A percentile compares a stretch with the other conserved stretches of the same genome.
Evolutionary conservation across 1,139 yeast genomes (phyloP).

Genomic region (Debaryomyces sp.): DNA sequence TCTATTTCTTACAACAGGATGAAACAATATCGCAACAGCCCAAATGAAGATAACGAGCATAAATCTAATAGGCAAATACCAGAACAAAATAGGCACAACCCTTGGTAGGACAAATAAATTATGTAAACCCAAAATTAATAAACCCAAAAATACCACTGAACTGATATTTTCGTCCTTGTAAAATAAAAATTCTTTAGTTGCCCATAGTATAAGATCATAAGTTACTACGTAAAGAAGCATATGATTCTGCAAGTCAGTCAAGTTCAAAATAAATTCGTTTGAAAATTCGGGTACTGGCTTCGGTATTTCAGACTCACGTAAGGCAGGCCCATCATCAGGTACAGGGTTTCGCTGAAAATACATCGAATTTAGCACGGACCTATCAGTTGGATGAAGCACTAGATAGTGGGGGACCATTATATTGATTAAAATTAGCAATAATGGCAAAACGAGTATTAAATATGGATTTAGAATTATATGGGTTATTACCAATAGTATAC

Average conservation of each 20-base stretch:
- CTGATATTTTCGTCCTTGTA: constrained; percentile 68
- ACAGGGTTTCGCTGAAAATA: constrained; percentile 46
- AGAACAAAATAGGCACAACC: constrained; percentile 29
- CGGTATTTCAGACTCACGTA: constrained; percentile 54
- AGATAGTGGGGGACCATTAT: constrained; percentile 74
- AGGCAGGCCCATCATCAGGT: constrained; percentile 57
- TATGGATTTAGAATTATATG: constrained; percentile 66
- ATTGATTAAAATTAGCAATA: constrained; percentile 53
- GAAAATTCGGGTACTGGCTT: constrained; percentile 80
- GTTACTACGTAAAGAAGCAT: constrained; percentile 68
- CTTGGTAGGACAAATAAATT: constrained; percentile 37
- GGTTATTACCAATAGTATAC: constrained; percentile 56
- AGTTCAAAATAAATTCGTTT: constrained; percentile 73
- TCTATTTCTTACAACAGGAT: constrained; percentile 55
- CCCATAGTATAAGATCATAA: constrained; percentile 58
- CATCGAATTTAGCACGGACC: constrained; percentile 20
- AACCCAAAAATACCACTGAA: constrained; percentile 48
- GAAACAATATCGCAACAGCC: constrained; percentile 49
- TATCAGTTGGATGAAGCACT: constrained; percentile 42
- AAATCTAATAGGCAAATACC: constrained; percentile 34
- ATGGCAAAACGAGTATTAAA: constrained; percentile 55
- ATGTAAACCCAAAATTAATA: constrained; percentile 27
- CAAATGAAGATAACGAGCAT: constrained; percentile 49
- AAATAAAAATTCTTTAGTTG: constrained; percentile 61
- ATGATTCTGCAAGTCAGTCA: constrained; percentile 84